phyloP scores from a whole-genome alignment of 495 filamentous ascomycete species.

The Aspergillus campestris region DNA sequence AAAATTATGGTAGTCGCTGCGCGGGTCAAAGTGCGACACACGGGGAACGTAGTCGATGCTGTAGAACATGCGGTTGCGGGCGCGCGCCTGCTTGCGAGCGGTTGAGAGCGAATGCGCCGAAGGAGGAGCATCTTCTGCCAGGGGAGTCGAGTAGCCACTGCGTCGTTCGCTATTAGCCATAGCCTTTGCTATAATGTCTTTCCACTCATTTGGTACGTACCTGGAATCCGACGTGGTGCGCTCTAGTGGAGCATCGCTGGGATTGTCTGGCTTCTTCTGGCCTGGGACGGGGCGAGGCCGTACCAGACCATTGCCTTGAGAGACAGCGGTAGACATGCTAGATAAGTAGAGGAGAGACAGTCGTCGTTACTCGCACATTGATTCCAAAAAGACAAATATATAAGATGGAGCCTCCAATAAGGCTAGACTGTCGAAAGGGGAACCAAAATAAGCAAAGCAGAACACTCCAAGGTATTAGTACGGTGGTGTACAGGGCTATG shows the following conservation, averaged over 20 bases:
- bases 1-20: slow-evolving; percentile 88
- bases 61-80: slow-evolving; percentile 84
- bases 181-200: too few relatives aligned
- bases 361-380: slow-evolving; percentile 15
- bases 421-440: too few relatives aligned
- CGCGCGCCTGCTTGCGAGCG: slow-evolving; percentile 76
- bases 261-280: slow-evolving; percentile 17
- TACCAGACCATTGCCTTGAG: slow-evolving; percentile 17
- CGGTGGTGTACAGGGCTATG: too few relatives aligned
- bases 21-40: slow-evolving; percentile 92
- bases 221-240: slow-evolving; percentile 23
- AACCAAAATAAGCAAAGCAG: too few relatives aligned
- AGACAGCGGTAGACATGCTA: slow-evolving; percentile 31
- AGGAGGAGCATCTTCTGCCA: slow-evolving; percentile 85
- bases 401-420: not conserved
- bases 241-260: slow-evolving; percentile 15
- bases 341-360: slow-evolving; percentile 1
- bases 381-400: not conserved
- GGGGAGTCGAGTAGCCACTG: slow-evolving; percentile 82
- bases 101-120: slow-evolving; percentile 78
- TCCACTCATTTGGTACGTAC: slow-evolving; percentile 10
- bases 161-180: not conserved
- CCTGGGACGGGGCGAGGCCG: slow-evolving; percentile 27
- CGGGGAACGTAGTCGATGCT: slow-evolving; percentile 88
- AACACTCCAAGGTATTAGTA: too few relatives aligned